Percentiles rank a stretch among this genome's conserved stretches.
These are phyloP conservation scores for Termitomyces sp. DNA, from an alignment of 768 basidiomycete genomes.

Conservation along the genomic window DNA sequence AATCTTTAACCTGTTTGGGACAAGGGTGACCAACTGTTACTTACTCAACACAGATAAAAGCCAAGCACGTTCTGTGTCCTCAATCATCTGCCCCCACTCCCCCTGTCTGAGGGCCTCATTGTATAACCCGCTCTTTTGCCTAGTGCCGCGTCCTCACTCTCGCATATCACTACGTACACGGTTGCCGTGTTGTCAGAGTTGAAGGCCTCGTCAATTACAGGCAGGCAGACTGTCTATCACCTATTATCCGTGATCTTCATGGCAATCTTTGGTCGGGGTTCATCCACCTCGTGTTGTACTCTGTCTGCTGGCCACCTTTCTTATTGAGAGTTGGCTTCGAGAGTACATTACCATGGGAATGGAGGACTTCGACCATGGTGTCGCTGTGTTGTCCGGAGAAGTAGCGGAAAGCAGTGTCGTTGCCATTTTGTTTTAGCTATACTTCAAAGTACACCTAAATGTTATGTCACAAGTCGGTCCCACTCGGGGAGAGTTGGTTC, in stretches of 20 bases:
- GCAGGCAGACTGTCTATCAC: background rate
- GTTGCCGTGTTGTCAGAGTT: too few relatives aligned
- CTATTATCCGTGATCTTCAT: background rate
- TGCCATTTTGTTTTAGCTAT: background rate
- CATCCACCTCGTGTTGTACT: conserved; percentile 7
- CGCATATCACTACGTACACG: too few relatives aligned
- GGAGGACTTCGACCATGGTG: conserved; percentile 5
- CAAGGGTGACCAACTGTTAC: background rate
- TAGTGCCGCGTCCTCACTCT: too few relatives aligned
- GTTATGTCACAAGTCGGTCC: background rate
- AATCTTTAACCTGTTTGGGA: background rate
- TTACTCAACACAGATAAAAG: background rate
- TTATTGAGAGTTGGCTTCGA: background rate
- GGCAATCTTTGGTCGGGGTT: background rate
- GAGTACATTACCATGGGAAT: conserved; percentile 9
- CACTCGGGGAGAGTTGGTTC: background rate
- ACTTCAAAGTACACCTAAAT: background rate
- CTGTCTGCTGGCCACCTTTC: background rate
- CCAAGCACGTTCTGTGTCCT: background rate
- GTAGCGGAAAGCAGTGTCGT: conserved; percentile 1
- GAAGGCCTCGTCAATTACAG: too few relatives aligned
- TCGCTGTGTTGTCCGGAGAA: background rate
- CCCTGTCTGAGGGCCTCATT: background rate
- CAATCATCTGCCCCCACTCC: background rate
- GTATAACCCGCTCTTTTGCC: background rate